Conservation (phyloP, 768 basidiomycete species). For the Lactarius hengduanensis region DNA sequence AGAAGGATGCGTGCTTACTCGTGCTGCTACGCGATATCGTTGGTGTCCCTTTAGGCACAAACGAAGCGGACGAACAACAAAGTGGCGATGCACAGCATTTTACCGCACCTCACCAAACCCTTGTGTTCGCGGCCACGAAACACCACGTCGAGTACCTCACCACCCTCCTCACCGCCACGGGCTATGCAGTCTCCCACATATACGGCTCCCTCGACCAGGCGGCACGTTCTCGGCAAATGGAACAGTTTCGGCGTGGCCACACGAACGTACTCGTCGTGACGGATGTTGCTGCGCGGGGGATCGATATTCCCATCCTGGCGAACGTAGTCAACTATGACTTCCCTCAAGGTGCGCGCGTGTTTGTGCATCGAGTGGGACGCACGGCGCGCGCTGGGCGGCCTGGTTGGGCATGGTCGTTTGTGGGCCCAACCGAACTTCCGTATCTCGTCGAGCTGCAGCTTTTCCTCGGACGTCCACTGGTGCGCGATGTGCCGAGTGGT, state of each 20-base stretch:
- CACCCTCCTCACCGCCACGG: conserved; percentile 70
- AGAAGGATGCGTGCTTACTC: conserved; percentile 92
- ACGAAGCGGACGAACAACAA: conserved; percentile 34
- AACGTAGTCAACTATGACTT: conserved; percentile 99
- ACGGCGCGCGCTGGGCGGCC: conserved; percentile 93
- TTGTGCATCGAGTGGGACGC: conserved; percentile 95
- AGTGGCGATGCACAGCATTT: conserved; percentile 38
- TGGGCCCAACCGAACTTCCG: conserved; percentile 82
- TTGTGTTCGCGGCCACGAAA: conserved; percentile 95
- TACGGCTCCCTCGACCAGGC: conserved; percentile 94
- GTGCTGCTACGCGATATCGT: conserved; percentile 85
- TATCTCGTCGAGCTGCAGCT: conserved; percentile 91
- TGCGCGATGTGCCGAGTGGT: conserved; percentile 46
- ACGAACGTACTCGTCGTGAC: conserved; percentile 92
- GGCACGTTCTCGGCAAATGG: conserved; percentile 88
- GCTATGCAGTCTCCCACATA: conserved; percentile 90
- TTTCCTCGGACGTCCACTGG: conserved; percentile 80
- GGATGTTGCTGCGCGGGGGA: conserved; percentile 96
- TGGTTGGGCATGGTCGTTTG: conserved; percentile 96
- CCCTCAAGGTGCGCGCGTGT: conserved; percentile 88
- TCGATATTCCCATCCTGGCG: conserved; percentile 95
- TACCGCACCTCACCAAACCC: conserved; percentile 82
- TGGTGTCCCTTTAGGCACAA: conserved; percentile 61
- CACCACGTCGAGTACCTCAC: conserved; percentile 97
- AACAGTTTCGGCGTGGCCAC: conserved; percentile 75